These are phyloP conservation scores for Diaporthe sp. DNA, from an alignment of 2,329 filamentous ascomycete genomes.

Conservation along the genomic window DNA sequence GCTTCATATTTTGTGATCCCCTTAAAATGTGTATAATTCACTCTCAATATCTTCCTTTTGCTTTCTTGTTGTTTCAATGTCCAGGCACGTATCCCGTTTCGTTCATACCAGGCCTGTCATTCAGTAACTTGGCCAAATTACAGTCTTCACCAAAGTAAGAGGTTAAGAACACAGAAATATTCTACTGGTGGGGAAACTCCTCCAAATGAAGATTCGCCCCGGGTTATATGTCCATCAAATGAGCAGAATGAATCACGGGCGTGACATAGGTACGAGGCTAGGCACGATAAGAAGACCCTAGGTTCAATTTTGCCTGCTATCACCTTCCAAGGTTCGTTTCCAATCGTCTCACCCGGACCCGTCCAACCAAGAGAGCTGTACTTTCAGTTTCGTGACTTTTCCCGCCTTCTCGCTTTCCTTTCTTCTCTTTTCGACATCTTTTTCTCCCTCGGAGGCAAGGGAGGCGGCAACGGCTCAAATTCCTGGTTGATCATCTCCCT, in stretches of 20 bases:
- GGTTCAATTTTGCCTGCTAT: not conserved
- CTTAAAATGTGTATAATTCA: not conserved
- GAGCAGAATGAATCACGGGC: not conserved
- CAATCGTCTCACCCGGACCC: not conserved
- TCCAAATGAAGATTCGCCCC: not conserved
- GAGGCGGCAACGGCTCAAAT: not conserved
- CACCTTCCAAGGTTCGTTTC: not conserved
- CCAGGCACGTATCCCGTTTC: not conserved
- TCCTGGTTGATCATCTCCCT: conserved; percentile 28
- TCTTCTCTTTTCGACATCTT: not conserved
- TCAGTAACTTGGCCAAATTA: too few species aligned
- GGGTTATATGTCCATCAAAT: not conserved
- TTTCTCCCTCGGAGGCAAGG: not conserved
- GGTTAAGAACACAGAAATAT: not conserved
- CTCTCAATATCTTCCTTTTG: not conserved
- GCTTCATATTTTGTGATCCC: not conserved
- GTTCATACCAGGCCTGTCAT: not conserved
- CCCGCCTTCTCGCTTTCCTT: not conserved
- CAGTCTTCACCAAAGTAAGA: not conserved
- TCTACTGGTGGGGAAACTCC: too few species aligned
- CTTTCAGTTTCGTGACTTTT: not conserved
- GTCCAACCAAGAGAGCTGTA: not conserved
- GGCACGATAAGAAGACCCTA: not conserved
- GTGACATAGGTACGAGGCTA: not conserved
- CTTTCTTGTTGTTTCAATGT: not conserved